Evolutionary conservation across 345 rosid species (phyloP).

Genomic region (Heritiera littoralis): DNA sequence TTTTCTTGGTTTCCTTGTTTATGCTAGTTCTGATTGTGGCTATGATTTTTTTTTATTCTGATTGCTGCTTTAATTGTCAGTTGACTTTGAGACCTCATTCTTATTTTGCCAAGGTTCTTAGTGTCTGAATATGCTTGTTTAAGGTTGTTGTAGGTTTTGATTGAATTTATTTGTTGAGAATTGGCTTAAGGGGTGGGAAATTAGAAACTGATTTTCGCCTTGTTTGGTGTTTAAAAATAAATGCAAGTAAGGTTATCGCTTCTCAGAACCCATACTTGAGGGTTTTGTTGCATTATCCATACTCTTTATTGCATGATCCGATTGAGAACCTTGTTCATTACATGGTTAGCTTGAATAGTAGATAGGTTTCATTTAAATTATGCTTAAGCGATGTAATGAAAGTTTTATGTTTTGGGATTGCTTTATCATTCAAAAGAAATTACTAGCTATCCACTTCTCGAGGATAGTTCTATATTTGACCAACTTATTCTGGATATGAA

Average conservation of each 20-base stretch:
- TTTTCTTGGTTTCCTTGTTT: not conserved
- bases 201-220: no score
- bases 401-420: not conserved
- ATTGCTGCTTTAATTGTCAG: not conserved
- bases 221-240: no score
- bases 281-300: not conserved
- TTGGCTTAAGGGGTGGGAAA: not conserved
- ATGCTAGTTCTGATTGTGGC: not conserved
- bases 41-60: not conserved
- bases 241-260: not conserved
- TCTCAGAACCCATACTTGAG: no score
- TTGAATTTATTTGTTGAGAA: not conserved
- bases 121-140: not conserved
- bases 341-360: not conserved
- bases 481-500: not conserved
- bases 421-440: not conserved
- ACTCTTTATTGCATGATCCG: not conserved
- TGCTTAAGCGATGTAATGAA: not conserved
- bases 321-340: not conserved
- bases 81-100: conserved; percentile 7
- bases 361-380: no score
- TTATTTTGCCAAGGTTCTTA: not conserved
- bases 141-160: not conserved
- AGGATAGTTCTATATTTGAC: not conserved
- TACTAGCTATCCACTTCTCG: not conserved